Base-by-base conservation (phyloP, 768 basidiomycete species). In the Psilocybe cubensis region DNA sequence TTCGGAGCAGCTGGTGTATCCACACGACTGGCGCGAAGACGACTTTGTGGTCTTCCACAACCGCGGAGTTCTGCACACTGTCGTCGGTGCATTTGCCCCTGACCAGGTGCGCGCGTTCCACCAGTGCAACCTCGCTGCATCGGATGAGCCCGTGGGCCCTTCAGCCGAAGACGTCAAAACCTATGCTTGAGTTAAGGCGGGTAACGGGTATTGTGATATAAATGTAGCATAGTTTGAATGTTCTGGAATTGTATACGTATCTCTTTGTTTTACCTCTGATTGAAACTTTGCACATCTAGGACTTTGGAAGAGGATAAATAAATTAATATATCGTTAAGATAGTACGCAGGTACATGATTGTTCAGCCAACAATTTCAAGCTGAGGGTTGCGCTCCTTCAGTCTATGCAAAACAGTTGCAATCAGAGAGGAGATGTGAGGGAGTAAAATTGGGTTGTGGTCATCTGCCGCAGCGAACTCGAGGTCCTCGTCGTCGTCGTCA, bases 11-110 rank as follows among this genome's bases (percentile, higher is more conserved):
- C 78, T 92, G 24, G 86, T 96, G 28, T 96, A 96, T 71, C 88
- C 92, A 0, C 93, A 95, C 65, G 91, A 95, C 65, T 96, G 94
- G 78, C 68, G 60, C 40, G 77, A 79, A 67, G 83, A 84, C 31
- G 91, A 94, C 63, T 79, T 95, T 18, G 85, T 92, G 3, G 69
- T 96, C 27, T 94, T 96, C 82, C 90, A 94, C 70, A 94, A 95
- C 73, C 83, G 91, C 7, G 91, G 91, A 9, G 78, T 92, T 9
- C 72, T 93, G 40, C 93, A 94, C 66, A 81, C 87, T 4, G 92
- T 94, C 50, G 86, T 89, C n/a, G 88, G 89, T 11, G 84, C 87
- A 1, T 92, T 95, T 71, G 79, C 70, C 56, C 75, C 78, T 28
- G 84, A 86, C 41, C 79, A 89, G 70, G 83, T 91, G 4, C 79